Percentiles rank a stretch among this genome's conserved stretches.
These are phyloP conservation scores for Exophiala viscosa DNA, from an alignment of 2,329 filamentous ascomycete genomes.

Conservation along the genomic window DNA sequence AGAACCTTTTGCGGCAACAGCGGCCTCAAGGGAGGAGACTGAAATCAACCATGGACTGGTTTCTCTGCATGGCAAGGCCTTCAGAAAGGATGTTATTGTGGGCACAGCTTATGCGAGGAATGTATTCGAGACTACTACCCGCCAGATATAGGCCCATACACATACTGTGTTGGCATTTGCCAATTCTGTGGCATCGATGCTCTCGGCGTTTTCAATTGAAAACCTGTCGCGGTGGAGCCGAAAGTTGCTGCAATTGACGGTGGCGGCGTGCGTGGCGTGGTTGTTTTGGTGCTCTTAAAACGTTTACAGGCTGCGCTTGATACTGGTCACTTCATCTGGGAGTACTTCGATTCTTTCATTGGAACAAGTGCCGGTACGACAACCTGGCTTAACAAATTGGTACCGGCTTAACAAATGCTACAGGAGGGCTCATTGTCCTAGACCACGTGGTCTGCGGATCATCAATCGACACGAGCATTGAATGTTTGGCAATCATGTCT, in stretches of 20 bases:
- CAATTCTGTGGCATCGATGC: conserved; percentile 2
- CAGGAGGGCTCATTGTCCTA: conserved; percentile 6
- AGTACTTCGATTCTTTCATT: conserved; percentile 5
- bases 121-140: conserved; percentile 7
- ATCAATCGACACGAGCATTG: conserved; percentile 6
- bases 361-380: conserved; percentile 7
- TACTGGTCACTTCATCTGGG: neutral
- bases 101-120: conserved; percentile 7
- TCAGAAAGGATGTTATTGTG: conserved; percentile 6
- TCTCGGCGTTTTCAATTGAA: conserved; percentile 8
- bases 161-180: conserved; percentile 5
- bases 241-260: conserved; percentile 30
- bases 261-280: conserved; percentile 27
- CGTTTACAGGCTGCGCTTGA: conserved; percentile 4
- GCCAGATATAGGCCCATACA: conserved; percentile 1
- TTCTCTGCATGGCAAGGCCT: conserved; percentile 5
- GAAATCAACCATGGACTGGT: conserved; percentile 1
- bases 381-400: neutral
- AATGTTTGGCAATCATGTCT: neutral
- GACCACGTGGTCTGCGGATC: conserved; percentile 5
- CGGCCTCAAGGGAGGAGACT: neutral
- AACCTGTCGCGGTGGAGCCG: conserved; percentile 28
- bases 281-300: conserved; percentile 15
- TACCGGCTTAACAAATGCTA: neutral
- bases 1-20: conserved; percentile 3